These are phyloP conservation scores for Pezicula carpinea DNA, from an alignment of 2,329 filamentous ascomycete genomes.

Conservation along the genomic window DNA sequence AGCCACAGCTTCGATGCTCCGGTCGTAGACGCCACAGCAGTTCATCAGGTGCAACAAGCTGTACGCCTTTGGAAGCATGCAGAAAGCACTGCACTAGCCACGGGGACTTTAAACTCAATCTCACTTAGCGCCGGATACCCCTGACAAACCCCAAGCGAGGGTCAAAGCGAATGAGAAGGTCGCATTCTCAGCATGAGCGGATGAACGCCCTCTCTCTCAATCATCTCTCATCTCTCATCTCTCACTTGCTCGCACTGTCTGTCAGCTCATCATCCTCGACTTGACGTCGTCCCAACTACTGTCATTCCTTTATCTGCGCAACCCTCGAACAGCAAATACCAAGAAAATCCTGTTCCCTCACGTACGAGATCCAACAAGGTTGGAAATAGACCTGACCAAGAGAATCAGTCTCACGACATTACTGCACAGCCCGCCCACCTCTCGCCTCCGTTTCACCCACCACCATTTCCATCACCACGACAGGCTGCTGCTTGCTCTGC, in stretches of 20 bases:
- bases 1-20: not conserved
- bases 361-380: not conserved
- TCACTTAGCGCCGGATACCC: not conserved
- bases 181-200: too few species aligned
- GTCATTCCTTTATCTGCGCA: not conserved
- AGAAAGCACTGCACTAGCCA: not conserved
- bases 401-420: not conserved
- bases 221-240: too few species aligned
- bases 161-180: not conserved
- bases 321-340: too few species aligned
- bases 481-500: not conserved
- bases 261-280: not conserved
- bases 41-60: not conserved
- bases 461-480: not conserved
- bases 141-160: not conserved
- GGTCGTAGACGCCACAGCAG: not conserved
- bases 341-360: not conserved
- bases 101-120: not conserved
- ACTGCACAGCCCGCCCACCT: not conserved
- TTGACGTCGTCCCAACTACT: not conserved
- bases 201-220: too few species aligned
- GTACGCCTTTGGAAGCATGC: too few species aligned
- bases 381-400: not conserved
- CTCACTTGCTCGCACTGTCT: too few species aligned
- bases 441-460: not conserved